Evolutionary conservation across 2,329 filamentous ascomycete genomes (phyloP).

Genomic region (Fusarium sp.): DNA sequence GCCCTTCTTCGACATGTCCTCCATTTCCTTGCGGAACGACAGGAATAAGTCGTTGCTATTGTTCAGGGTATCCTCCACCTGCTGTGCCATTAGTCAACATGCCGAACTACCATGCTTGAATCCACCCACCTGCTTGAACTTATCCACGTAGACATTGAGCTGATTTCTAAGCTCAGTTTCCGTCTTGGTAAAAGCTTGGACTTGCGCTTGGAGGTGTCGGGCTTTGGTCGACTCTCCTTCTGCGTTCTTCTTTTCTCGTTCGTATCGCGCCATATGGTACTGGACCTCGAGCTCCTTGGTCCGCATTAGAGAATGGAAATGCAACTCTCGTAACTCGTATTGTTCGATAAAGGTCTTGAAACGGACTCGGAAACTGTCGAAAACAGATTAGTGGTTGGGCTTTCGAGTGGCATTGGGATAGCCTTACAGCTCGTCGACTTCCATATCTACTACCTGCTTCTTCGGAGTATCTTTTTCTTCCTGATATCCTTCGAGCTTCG

Average conservation of each 20-base stretch:
- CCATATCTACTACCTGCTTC: slow-evolving; percentile 84
- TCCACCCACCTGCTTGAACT: slow-evolving; percentile 93
- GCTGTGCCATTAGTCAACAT: slow-evolving; percentile 48
- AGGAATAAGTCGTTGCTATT: slow-evolving; percentile 98
- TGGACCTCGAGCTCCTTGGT: slow-evolving; percentile 97
- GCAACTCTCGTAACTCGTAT: slow-evolving; percentile 93
- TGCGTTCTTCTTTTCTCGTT: slow-evolving; percentile 89
- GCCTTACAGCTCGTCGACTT: slow-evolving; percentile 87
- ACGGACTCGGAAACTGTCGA: slow-evolving; percentile 78
- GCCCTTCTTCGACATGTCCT: slow-evolving; percentile 99
- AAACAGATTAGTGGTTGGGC: slow-evolving; percentile 14
- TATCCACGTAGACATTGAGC: slow-evolving; percentile 98
- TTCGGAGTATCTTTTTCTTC: slow-evolving; percentile 87
- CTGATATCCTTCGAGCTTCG: slow-evolving; percentile 89
- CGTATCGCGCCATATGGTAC: slow-evolving; percentile 87
- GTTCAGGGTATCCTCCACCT: slow-evolving; percentile 99
- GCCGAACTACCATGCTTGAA: slow-evolving; percentile 20
- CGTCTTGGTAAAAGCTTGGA: slow-evolving; percentile 95
- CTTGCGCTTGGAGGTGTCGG: slow-evolving; percentile 88
- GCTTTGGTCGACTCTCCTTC: slow-evolving; percentile 85
- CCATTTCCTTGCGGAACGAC: slow-evolving; percentile 98
- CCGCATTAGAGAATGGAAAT: slow-evolving; percentile 91
- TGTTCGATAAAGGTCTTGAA: slow-evolving; percentile 97
- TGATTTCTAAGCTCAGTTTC: slow-evolving; percentile 94
- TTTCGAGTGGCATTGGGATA: background rate